phyloP scores from a whole-genome alignment of 768 basidiomycete species.

The Suillus americanus region DNA sequence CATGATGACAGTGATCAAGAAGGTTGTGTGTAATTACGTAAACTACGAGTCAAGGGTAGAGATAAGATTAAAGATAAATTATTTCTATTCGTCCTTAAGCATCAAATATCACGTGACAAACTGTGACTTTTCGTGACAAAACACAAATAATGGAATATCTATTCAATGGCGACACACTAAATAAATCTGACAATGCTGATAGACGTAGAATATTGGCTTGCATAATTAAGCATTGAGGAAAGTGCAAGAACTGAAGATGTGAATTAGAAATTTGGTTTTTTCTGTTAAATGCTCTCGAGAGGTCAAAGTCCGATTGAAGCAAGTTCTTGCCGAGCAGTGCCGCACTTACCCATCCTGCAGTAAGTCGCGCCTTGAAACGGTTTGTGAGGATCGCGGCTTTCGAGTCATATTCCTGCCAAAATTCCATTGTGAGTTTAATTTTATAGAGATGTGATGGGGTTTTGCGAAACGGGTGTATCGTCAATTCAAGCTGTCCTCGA shows the following conservation, averaged over 20 bases:
- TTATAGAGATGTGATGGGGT: too few relatives aligned
- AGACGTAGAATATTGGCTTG: background rate
- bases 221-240: background rate
- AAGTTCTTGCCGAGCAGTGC: background rate
- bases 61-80: background rate
- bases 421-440: too few relatives aligned
- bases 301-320: background rate
- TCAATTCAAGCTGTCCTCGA: too few relatives aligned
- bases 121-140: background rate
- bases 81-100: too few relatives aligned
- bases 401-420: too few relatives aligned
- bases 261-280: background rate
- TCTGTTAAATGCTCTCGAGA: background rate
- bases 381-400: too few relatives aligned
- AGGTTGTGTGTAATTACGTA: background rate
- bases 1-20: constrained; percentile 27
- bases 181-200: background rate
- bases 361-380: too few relatives aligned
- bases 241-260: background rate
- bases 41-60: background rate
- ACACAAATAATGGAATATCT: background rate
- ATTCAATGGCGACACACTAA: background rate
- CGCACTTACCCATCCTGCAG: too few relatives aligned
- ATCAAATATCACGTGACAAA: too few relatives aligned
- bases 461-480: too few relatives aligned